Evolutionary conservation across 2,329 filamentous ascomycete species (phyloP).

Genomic region (Clonostachys byssicola): DNA sequence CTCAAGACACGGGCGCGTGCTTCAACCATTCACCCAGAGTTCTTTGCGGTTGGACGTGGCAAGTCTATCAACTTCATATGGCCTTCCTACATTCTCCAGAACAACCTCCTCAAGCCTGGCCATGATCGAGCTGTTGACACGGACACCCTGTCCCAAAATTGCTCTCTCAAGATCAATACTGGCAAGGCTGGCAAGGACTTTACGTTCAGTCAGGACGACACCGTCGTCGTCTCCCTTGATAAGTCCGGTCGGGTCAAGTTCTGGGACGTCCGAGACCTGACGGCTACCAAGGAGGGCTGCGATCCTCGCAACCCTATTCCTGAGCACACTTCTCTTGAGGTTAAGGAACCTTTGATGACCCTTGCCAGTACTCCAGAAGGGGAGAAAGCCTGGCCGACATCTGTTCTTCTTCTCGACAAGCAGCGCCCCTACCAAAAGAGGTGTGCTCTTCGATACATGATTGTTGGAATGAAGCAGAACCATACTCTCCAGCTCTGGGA

Average conservation of each 20-base stretch:
- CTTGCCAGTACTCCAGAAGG: constrained; percentile 80
- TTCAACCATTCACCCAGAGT: constrained; percentile 84
- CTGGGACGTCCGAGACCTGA: constrained; percentile 90
- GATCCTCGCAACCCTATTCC: constrained; percentile 48
- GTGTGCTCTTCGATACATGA: constrained; percentile 86
- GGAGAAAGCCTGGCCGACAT: constrained; percentile 96
- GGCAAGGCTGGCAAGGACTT: constrained; percentile 99
- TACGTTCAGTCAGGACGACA: constrained; percentile 94
- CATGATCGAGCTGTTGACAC: constrained; percentile 74
- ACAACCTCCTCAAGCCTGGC: constrained; percentile 59
- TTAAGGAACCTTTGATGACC: constrained; percentile 82
- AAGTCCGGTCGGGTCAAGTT: constrained; percentile 96
- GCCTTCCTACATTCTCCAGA: constrained; percentile 59
- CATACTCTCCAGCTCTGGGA: constrained; percentile 99
- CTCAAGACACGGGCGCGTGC: constrained; percentile 93
- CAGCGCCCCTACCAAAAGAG: constrained; percentile 88
- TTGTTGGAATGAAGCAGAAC: constrained; percentile 98
- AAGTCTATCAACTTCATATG: constrained; percentile 93
- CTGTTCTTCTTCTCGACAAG: constrained; percentile 94
- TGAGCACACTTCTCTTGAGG: constrained; percentile 60
- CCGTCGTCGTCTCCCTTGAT: constrained; percentile 88
- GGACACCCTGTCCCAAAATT: constrained; percentile 81
- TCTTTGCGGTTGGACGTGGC: constrained; percentile 91
- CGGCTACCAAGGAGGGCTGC: constrained; percentile 44
- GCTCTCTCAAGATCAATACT: constrained; percentile 88